Evolutionary conservation across 1,284 basidiomycete species (phyloP), one percentile per base, ranked within the genome.

Genomic region (Leccinum huronense): DNA sequence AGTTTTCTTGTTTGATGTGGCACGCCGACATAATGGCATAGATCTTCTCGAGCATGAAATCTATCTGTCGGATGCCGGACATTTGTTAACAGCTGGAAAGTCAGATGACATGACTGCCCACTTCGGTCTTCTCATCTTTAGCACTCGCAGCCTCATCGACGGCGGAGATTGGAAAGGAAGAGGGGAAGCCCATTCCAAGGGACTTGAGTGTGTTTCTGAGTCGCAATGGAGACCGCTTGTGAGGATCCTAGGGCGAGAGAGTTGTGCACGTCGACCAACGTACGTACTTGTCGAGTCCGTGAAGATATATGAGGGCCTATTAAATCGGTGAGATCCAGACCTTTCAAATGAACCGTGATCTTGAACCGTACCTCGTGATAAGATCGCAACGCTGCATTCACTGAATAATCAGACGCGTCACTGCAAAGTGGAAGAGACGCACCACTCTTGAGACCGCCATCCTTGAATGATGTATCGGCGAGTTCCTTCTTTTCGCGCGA

Each of bases 1-100:
- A 93, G 72, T 91, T 93, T 58, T 80, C 77, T 57, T 84, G 84
- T 76, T 90, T 92, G 68, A 93, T 77, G 72, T 93, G 89, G 69
- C 89, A 91, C 4, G 89, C 89, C 3, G 87, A 84, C 88, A 90
- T 89, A 65, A 93, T 93, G 4, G 87, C 83, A 68, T 93, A 90
- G 53, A 93, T 86, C 78, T 90, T 93, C 75, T 90, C 90, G 31
- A 91, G 73, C 54, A 91, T 80, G 23, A 86, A 79, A 72, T 93
- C 90, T 13, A 85, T 81, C 91, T 93, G 64, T 40, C 23, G 23
- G 23, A 27, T 27, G 23, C 23, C 30, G 23, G 27, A 56, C 16
- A 11, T 51, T 16, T 27, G 38, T 64, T 23, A 59, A 45, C 11
- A 31, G 31, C 48, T 58, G 38, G 45, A 60, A 10, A 23, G 16